These are phyloP conservation scores for Bruguiera gymnorhiza DNA, from an alignment of 345 rosid species.

Conservation along the genomic window DNA sequence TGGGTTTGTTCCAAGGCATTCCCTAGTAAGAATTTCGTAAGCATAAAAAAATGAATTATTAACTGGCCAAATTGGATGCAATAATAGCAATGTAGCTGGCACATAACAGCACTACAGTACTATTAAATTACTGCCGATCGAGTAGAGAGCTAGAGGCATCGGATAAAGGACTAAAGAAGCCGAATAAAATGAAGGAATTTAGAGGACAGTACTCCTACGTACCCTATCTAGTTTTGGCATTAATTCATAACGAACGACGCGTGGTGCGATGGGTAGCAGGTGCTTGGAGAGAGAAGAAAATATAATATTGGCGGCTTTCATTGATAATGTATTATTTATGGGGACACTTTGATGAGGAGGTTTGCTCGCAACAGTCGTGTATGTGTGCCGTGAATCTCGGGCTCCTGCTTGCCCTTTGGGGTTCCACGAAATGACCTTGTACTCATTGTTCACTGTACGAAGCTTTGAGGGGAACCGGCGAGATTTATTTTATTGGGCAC, in stretches of 20 bases:
- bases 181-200: too few species aligned
- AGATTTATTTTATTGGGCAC: too few species aligned
- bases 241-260: neutral
- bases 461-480: neutral
- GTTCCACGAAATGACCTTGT: slow-evolving; percentile 8
- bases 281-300: slow-evolving; percentile 33
- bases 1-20: too few species aligned
- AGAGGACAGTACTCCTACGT: too few species aligned
- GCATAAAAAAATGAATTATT: too few species aligned
- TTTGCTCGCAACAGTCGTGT: neutral
- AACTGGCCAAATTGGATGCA: too few species aligned
- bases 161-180: too few species aligned
- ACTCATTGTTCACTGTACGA: slow-evolving; percentile 4
- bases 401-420: slow-evolving; percentile 30
- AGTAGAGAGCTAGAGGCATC: too few species aligned
- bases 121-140: too few species aligned
- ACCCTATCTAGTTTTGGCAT: neutral
- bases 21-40: too few species aligned
- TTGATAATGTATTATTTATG: neutral
- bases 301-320: slow-evolving; percentile 18
- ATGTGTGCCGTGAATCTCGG: slow-evolving; percentile 39
- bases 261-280: slow-evolving; percentile 11
- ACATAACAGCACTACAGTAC: too few species aligned
- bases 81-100: too few species aligned
- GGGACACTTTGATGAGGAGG: neutral